Conservation (phyloP, 805 yeast species). For the Ascoidea asiatica region DNA sequence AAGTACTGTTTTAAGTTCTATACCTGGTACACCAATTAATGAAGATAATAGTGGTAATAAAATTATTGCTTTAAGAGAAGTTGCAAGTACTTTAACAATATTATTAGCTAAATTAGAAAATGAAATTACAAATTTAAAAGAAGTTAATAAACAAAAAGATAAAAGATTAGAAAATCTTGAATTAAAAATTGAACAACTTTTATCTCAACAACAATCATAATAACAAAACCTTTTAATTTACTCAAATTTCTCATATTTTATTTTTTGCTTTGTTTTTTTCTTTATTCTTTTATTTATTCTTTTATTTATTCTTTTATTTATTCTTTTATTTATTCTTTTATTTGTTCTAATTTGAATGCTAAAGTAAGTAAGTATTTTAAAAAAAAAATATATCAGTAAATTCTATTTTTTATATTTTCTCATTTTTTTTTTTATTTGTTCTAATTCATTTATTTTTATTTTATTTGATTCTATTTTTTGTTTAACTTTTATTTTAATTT, state of each 20-base stretch:
- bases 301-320: too few species aligned
- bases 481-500: too few species aligned
- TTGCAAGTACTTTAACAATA: conserved; percentile 51
- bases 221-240: too few species aligned
- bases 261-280: background rate
- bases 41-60: conserved; percentile 19
- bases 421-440: too few species aligned
- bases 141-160: conserved; percentile 51
- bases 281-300: too few species aligned
- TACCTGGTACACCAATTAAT: conserved; percentile 4
- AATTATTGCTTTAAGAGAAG: conserved; percentile 45
- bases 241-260: background rate
- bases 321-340: background rate
- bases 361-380: too few species aligned
- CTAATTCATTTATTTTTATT: too few species aligned
- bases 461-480: too few species aligned
- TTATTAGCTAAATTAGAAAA: conserved; percentile 45
- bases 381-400: too few species aligned
- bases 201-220: conserved; percentile 9
- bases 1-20: conserved; percentile 6
- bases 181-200: conserved; percentile 41
- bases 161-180: conserved; percentile 45
- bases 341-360: too few species aligned
- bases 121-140: conserved; percentile 35
- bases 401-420: background rate